Base-by-base conservation (phyloP, 2,329 filamentous ascomycete species). In the Pseudogymnoascus sp. region DNA sequence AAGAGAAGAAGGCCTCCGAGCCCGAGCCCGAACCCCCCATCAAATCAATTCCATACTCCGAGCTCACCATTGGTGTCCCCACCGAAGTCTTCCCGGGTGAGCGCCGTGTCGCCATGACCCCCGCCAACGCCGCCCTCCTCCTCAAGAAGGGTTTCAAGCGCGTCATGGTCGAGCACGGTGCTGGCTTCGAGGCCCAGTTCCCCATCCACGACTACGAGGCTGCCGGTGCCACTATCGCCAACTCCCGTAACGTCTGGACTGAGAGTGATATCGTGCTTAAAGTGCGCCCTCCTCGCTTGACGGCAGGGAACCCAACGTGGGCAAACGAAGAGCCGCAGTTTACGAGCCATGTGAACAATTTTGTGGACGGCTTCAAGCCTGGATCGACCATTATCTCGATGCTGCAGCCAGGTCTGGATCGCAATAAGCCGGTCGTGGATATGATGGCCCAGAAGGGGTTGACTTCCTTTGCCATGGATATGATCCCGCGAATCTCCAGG, bases 401-500 rank as follows among this genome's bases (percentile, higher is more conserved):
- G 71, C 75, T 96, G 29, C 91, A 95, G 71, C 91, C 91, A 0
- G 81, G 85, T 5, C 2, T 54, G 47, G 47, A 54, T 17, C 89
- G 93, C 75, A 95, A 95, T 74, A 86, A 84, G 73, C 78, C 83
- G 7, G 76, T 93, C 5, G 87, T 96, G 8, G 83, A 91, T 63
- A 85, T 84, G 63, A 81, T 95, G 63, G 86, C 89, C 26, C 78
- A 80, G 37, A 84, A 84, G 58, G 87, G 87, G 29, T 85, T 87
- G 1, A 95, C 90, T 0, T 78, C 84, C 13, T 94, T 96, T 71
- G 90, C 92, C 21, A 96, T 96, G 91, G 92, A 96, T 71, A 88
- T 92, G 85, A 88, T 96, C 60, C 92, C 92, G 13, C 85, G 92
- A 40, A 96, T 96, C 68, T 95, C 91, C 1, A 84, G 92, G 54